phyloP scores from a whole-genome alignment of 192 early-diverging fungal species.

The Lobosporangium transversale region DNA sequence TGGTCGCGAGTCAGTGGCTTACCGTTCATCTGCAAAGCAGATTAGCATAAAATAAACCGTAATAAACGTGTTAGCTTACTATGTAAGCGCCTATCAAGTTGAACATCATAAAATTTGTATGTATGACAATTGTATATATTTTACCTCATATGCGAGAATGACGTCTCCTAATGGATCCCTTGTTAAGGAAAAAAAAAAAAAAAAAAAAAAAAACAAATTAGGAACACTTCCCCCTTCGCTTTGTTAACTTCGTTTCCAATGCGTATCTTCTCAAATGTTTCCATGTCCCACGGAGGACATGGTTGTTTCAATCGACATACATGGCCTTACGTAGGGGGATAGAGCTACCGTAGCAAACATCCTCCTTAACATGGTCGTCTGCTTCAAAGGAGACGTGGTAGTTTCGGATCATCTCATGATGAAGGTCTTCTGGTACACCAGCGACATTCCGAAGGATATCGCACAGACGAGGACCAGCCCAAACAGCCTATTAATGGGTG shows the following conservation, averaged over 20 bases:
- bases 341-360: slow-evolving; percentile 75
- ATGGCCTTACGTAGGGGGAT: slow-evolving; percentile 74
- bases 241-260: too few species aligned
- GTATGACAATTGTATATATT: too few species aligned
- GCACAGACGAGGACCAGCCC: slow-evolving; percentile 79
- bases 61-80: too few species aligned
- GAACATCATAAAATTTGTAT: too few species aligned
- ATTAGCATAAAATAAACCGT: background rate
- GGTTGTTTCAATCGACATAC: too few species aligned
- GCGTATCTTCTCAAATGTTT: too few species aligned
- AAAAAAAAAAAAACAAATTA: background rate
- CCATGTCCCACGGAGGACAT: too few species aligned
- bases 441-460: slow-evolving; percentile 73
- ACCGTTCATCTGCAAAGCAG: slow-evolving; percentile 74
- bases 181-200: background rate
- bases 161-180: slow-evolving; percentile 73
- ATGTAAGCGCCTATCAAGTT: too few species aligned
- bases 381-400: slow-evolving; percentile 73
- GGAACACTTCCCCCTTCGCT: too few species aligned
- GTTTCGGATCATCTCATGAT: slow-evolving; percentile 62
- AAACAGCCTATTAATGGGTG: slow-evolving; percentile 68
- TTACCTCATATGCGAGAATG: slow-evolving; percentile 79
- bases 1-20: slow-evolving; percentile 79
- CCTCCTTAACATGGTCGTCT: slow-evolving; percentile 72
- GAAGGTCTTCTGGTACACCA: slow-evolving; percentile 62